Conservation (phyloP, 2,329 filamentous ascomycete species). For the Xylariaceae sp. region DNA sequence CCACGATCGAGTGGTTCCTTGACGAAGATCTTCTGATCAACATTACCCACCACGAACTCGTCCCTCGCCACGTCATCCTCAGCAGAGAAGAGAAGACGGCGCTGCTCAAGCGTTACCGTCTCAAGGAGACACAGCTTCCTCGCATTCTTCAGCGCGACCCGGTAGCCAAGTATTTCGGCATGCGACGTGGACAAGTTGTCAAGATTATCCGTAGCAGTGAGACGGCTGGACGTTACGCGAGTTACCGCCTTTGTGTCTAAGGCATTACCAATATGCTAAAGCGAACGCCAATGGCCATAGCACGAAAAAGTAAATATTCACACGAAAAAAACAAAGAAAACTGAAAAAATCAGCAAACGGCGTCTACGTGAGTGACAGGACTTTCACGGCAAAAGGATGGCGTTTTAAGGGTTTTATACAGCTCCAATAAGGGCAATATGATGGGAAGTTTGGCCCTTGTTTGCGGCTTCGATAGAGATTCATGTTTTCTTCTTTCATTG, state of each 20-base stretch:
- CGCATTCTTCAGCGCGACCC: constrained; percentile 88
- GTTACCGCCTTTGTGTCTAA: constrained; percentile 71
- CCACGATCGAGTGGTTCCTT: constrained; percentile 88
- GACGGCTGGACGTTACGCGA: constrained; percentile 93
- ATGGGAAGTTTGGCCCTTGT: constrained; percentile 2
- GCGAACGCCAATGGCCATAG: constrained; percentile 5
- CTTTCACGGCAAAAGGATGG: constrained; percentile 17
- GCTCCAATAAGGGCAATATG: constrained; percentile 7
- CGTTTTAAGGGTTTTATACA: constrained; percentile 19
- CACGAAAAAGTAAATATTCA: constrained; percentile 12
- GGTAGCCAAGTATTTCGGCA: constrained; percentile 83
- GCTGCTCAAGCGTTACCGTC: constrained; percentile 79
- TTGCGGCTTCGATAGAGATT: constrained; percentile 6
- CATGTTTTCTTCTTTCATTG: constrained; percentile 2
- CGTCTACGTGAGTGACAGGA: constrained; percentile 23
- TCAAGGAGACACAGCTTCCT: constrained; percentile 97
- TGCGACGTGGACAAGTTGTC: constrained; percentile 89
- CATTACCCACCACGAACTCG: constrained; percentile 95
- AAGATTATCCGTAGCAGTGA: constrained; percentile 97
- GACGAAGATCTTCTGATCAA: constrained; percentile 96
- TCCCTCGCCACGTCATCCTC: constrained; percentile 86
- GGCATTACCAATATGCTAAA: background rate
- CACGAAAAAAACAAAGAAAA: too few relatives aligned
- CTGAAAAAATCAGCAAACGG: constrained; percentile 13
- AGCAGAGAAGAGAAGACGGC: constrained; percentile 84